phyloP scores from a whole-genome alignment of 768 basidiomycete species.

The Suillus ampliporus region DNA sequence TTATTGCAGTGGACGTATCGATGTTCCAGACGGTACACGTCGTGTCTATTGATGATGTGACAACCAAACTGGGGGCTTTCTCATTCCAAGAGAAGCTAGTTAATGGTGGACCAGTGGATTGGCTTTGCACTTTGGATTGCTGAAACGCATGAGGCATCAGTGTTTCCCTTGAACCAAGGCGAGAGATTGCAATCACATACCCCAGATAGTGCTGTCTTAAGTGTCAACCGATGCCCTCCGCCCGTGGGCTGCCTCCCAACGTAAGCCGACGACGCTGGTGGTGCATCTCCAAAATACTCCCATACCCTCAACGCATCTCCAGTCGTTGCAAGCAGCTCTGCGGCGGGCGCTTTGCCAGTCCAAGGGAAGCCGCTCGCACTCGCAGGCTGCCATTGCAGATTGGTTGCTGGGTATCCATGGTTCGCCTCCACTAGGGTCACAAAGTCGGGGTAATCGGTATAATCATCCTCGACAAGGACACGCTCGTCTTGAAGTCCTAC shows the following conservation, averaged over 20 bases:
- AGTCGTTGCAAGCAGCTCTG: constrained; percentile 92
- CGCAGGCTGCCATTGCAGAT: constrained; percentile 91
- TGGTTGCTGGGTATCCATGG: constrained; percentile 93
- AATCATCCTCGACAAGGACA: constrained; percentile 86
- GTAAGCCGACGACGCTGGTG: constrained; percentile 61
- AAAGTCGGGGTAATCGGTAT: constrained; percentile 85
- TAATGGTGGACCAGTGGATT: constrained; percentile 84
- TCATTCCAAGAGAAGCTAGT: constrained; percentile 99
- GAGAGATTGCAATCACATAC: constrained; percentile 50
- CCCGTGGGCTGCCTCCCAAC: constrained; percentile 67
- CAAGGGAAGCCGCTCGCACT: constrained; percentile 66
- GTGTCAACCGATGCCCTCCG: constrained; percentile 66
- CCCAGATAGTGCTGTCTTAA: constrained; percentile 82
- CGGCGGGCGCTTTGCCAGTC: constrained; percentile 66
- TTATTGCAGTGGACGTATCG: constrained; percentile 90
- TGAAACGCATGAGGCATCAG: constrained; percentile 30
- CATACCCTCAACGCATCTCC: constrained; percentile 93
- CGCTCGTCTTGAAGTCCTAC: constrained; percentile 84
- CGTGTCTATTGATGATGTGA: constrained; percentile 98
- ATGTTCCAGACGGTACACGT: constrained; percentile 99
- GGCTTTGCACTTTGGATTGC: constrained; percentile 91
- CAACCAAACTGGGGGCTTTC: constrained; percentile 86
- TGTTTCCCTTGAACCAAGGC: constrained; percentile 10
- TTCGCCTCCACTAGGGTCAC: constrained; percentile 81
- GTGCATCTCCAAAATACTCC: constrained; percentile 80